Evolutionary conservation across 768 basidiomycete genomes (phyloP), one percentile per base, ranked within the genome.

Genomic region (Agrocybe praecox): DNA sequence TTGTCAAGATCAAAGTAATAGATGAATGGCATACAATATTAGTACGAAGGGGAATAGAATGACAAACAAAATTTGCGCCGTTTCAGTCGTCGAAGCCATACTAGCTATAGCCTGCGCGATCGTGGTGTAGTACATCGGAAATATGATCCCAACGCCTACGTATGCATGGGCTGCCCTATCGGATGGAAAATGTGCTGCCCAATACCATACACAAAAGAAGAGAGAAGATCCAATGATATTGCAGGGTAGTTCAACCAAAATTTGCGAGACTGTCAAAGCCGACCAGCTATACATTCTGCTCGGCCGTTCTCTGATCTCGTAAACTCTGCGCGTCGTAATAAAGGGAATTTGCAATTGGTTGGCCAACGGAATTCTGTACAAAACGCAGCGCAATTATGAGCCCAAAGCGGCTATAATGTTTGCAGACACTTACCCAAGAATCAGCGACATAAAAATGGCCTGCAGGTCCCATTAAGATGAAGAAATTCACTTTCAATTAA

Each of bases 141-240:
- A 87, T 21, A 84, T 57, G 21, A 89, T 59, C 12, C 76, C 79
- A 18, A 83, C 58, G 56, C 81, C 66, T 7, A 88, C 75, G 64
- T 77, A 87, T 1, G 81, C 80, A 61, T 81, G 87, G 19, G 79
- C 87, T 6, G 77, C 85, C 22, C 86, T 73, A 17, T 75, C 72
- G 0, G 70, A 70, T 4, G 74, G 72, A 62, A 84, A 84, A 0
- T 85, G 85, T 46, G 86, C 82, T 7, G 86, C 85, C 82, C 83
- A 88, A 69, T 79, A 89, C 87, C 87, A 90, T 63, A 79, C 82
- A 46, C 86, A 62, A 73, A 82, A 90, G 73, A 83, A 80, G 7
- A 89, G 51, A 0, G 78, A 73, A 0, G 84, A 82, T 29, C 81
- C 80, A 4, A 83, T 8, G 33, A 87, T 79, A 56, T 86, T 86